Conservation (phyloP, 177 flowering plant species). For the Vitis hybrid region DNA sequence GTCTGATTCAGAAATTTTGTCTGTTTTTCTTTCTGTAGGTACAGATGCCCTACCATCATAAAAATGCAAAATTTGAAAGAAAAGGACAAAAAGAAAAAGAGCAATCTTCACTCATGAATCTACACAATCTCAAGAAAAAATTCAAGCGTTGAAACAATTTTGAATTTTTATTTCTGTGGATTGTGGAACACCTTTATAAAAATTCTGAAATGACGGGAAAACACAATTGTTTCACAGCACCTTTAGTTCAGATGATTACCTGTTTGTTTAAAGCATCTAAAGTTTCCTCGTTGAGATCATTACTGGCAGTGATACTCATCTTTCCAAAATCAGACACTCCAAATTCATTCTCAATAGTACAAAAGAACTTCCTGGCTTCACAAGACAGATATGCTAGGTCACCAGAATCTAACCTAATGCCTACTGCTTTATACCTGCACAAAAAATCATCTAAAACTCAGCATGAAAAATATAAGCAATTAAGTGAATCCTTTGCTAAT, state of each 20-base stretch:
- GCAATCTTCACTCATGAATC: not conserved
- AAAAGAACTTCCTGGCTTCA: conserved; percentile 80
- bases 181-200: not conserved
- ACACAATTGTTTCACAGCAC: not conserved
- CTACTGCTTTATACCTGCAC: conserved; percentile 85
- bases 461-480: not conserved
- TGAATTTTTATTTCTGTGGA: not conserved
- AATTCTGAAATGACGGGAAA: not conserved
- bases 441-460: conserved; percentile 13
- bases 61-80: not conserved
- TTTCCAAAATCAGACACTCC: conserved; percentile 73
- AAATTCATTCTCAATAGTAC: conserved; percentile 77
- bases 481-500: not conserved
- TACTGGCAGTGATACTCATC: conserved; percentile 87
- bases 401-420: conserved; percentile 97
- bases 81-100: too few relatives aligned
- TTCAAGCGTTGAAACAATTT: not conserved
- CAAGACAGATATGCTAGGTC: conserved; percentile 91
- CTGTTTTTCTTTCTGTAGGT: not conserved
- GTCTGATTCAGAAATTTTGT: not conserved
- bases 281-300: conserved; percentile 99
- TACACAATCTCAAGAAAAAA: not conserved
- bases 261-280: conserved; percentile 97
- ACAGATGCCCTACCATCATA: not conserved
- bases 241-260: conserved; percentile 39